Conservation (phyloP, 2,329 filamentous ascomycete genomes). For the Thelonectria olida region DNA sequence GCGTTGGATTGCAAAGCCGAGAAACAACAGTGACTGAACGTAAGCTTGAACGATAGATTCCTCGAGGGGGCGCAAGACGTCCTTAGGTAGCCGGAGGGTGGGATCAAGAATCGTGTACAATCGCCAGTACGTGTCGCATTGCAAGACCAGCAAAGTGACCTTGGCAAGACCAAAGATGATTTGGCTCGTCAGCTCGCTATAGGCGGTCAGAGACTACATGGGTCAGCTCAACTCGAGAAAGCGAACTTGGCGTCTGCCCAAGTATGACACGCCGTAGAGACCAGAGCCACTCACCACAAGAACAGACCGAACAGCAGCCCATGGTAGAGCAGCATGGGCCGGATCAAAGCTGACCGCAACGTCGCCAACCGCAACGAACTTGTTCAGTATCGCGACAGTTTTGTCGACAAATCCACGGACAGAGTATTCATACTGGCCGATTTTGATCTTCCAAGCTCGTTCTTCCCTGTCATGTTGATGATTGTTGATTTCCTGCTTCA, state of each 20-base stretch:
- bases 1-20: not conserved
- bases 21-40: not conserved
- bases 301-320: not conserved
- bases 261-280: not conserved
- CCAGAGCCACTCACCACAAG: not conserved
- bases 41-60: conserved; percentile 32
- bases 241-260: no score
- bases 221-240: not conserved
- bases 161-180: not conserved
- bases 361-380: not conserved
- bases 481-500: not conserved
- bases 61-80: conserved; percentile 37
- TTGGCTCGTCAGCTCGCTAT: not conserved
- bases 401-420: not conserved
- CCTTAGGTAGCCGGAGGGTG: not conserved
- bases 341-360: not conserved
- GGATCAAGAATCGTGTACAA: not conserved
- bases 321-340: not conserved
- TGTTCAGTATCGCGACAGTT: not conserved
- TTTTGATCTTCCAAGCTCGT: not conserved
- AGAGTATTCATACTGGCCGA: not conserved
- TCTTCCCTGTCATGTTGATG: not conserved
- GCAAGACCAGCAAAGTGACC: not conserved
- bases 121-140: conserved; percentile 6
- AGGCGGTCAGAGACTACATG: not conserved